These are phyloP conservation scores for Diaporthe humulicola DNA, from an alignment of 2,329 filamentous ascomycete species.

Conservation along the genomic window DNA sequence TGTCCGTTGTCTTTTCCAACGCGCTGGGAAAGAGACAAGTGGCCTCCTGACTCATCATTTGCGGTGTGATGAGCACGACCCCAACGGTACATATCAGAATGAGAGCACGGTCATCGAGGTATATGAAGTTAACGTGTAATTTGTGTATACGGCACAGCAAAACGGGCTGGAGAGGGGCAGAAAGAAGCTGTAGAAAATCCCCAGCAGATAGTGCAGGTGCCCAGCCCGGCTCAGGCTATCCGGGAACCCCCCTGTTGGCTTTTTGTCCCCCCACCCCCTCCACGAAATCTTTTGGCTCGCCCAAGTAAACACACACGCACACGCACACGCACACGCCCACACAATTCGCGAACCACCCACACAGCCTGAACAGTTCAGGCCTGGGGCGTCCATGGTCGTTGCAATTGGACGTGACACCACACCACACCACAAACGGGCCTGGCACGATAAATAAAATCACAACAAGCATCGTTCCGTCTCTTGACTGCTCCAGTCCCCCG, in stretches of 20 bases:
- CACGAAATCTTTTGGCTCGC: conserved; percentile 8
- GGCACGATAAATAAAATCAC: not conserved
- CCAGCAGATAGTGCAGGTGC: not conserved
- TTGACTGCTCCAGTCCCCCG: not conserved
- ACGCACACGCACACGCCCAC: not conserved
- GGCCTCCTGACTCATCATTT: not conserved
- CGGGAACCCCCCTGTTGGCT: not conserved
- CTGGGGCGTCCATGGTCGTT: not conserved
- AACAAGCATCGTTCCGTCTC: not conserved
- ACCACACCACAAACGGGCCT: not conserved
- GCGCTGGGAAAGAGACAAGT: conserved; percentile 1
- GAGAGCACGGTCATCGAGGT: not conserved
- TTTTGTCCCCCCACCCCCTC: not conserved
- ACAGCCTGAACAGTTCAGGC: too few species aligned
- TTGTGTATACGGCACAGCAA: not conserved
- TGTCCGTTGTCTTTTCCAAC: not conserved
- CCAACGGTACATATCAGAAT: not conserved
- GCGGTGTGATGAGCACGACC: not conserved
- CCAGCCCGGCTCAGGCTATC: not conserved
- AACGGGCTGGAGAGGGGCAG: not conserved
- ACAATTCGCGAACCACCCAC: not conserved
- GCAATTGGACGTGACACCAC: not conserved
- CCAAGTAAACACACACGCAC: conserved; percentile 25
- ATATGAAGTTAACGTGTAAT: not conserved
- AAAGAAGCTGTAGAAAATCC: not conserved